Percentiles rank a stretch among this genome's conserved stretches.
phyloP scores from a whole-genome alignment of 2,329 filamentous ascomycete genomes.

The Colletotrichum sidae region DNA sequence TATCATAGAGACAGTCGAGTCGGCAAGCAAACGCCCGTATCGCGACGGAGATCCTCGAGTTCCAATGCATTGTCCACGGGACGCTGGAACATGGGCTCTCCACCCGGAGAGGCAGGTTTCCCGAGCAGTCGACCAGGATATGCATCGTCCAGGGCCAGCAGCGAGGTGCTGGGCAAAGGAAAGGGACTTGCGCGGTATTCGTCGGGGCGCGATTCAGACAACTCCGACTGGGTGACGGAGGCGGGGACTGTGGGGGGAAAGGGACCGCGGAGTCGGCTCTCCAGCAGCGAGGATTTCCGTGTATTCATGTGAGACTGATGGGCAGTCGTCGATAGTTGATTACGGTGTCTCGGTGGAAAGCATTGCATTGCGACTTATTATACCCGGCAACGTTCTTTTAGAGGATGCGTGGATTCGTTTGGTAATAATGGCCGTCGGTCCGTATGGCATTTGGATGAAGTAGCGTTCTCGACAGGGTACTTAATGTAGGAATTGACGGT shows the following conservation, averaged over 20 bases:
- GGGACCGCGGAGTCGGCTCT: constrained; percentile 22
- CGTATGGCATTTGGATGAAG: not conserved
- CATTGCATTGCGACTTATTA: constrained; percentile 38
- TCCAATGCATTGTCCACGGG: constrained; percentile 26
- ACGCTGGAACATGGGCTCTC: constrained; percentile 31
- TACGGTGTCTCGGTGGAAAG: constrained; percentile 17
- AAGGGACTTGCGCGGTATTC: constrained; percentile 30
- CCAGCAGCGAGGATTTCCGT: constrained; percentile 34
- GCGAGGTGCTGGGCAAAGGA: constrained; percentile 34
- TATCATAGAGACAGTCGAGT: constrained; percentile 21
- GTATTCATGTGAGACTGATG: constrained; percentile 33
- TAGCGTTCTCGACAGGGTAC: constrained; percentile 12
- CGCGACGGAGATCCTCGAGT: constrained; percentile 30
- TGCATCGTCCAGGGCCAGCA: constrained; percentile 29
- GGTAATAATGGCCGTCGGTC: not conserved
- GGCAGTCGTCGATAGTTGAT: not conserved
- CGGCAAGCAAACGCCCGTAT: constrained; percentile 30
- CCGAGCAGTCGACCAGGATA: constrained; percentile 21
- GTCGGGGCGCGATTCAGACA: constrained; percentile 30
- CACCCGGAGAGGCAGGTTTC: constrained; percentile 14
- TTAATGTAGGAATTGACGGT: constrained; percentile 35
- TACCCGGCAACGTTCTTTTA: constrained; percentile 23
- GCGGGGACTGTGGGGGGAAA: constrained; percentile 26
- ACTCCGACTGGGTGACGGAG: constrained; percentile 38
- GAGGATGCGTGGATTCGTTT: not conserved